Percentiles rank a stretch among this genome's conserved stretches.
phyloP scores from a whole-genome alignment of 1,284 basidiomycete species.

The Trichosporon sp. region DNA sequence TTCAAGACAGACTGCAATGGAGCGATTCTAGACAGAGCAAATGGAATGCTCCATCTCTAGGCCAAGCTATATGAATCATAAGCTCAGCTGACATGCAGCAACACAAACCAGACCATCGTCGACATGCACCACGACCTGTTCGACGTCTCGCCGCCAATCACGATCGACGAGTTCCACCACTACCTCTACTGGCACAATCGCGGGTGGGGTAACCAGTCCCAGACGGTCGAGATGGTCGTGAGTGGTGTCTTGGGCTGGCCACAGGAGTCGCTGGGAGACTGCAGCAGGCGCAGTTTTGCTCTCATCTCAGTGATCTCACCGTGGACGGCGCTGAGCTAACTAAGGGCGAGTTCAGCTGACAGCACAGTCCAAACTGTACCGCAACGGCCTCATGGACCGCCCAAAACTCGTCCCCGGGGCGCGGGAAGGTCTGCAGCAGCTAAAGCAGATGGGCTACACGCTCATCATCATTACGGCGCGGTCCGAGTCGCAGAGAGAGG shows the following conservation, averaged over 20 bases:
- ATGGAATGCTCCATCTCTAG: no score
- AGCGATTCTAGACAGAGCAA: no score
- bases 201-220: constrained; percentile 64
- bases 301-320: no score
- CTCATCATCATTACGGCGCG: constrained; percentile 68
- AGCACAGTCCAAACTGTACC: constrained; percentile 14
- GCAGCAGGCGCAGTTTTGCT: no score
- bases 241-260: constrained; percentile 7
- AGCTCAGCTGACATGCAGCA: constrained; percentile 14
- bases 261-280: background rate
- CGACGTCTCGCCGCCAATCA: constrained; percentile 52
- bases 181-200: constrained; percentile 58
- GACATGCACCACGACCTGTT: constrained; percentile 59
- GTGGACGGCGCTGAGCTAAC: no score
- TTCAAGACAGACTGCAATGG: no score
- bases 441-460: constrained; percentile 61
- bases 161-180: constrained; percentile 59
- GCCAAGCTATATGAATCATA: no score
- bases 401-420: constrained; percentile 58
- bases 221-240: constrained; percentile 42
- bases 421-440: constrained; percentile 55
- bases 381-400: constrained; percentile 48
- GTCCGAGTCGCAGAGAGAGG: constrained; percentile 55
- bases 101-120: constrained; percentile 13
- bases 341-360: background rate